Base-by-base conservation (phyloP, 2,329 filamentous ascomycete genomes). In the Penicillium capsulatum region DNA sequence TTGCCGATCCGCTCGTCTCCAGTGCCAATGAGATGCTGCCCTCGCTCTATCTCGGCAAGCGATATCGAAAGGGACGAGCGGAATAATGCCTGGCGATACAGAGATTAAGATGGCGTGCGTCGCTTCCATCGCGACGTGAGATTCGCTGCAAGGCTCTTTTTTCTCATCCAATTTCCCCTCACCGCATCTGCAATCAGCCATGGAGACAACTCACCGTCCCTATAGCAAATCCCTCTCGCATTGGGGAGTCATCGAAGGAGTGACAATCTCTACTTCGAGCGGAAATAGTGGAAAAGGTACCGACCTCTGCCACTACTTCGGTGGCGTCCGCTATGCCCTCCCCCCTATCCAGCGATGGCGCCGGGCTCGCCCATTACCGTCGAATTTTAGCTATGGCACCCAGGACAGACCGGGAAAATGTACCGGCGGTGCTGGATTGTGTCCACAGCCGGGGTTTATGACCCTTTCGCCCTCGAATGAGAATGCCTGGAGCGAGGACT, bases 321-420 rank as follows among this genome's bases (percentile, higher is more conserved):
- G 75, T 14, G 74, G 74, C 4, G 58, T 80, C 1, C 76, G 76
- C 0, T 80, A 77, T 44, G 76, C 72, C 1, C 59, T 77, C 1
- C 72, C 75, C 10, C 74, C 75, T 0, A 44, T 63, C 10, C 67
- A 69, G 44, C 66, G 75, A 37, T 79, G 76, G 61, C 69, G 71
- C 11, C 66, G 64, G 36, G 72, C 76, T 6, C 66, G 67, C 17
- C 59, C 62, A 3, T 57, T 80, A 2, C 69, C 75, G 2, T 39
- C 63, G 7, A 66, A 66, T 16, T 77, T 72, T 51, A 63, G 65
- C 17, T 79, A 79, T 50, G 75, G 75, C 17, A 75, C 69, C 10
- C 61, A 59, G 38, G 60, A 61, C 3, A 65, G 64, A 32, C 75
- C 76, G 0, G 74, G 70, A 4, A 50, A 55, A 13, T 77, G 69